Percentiles rank a stretch among this genome's conserved stretches.
These are phyloP conservation scores for Heterobasidion occidentale DNA, from an alignment of 1,284 basidiomycete genomes.

Conservation along the genomic window DNA sequence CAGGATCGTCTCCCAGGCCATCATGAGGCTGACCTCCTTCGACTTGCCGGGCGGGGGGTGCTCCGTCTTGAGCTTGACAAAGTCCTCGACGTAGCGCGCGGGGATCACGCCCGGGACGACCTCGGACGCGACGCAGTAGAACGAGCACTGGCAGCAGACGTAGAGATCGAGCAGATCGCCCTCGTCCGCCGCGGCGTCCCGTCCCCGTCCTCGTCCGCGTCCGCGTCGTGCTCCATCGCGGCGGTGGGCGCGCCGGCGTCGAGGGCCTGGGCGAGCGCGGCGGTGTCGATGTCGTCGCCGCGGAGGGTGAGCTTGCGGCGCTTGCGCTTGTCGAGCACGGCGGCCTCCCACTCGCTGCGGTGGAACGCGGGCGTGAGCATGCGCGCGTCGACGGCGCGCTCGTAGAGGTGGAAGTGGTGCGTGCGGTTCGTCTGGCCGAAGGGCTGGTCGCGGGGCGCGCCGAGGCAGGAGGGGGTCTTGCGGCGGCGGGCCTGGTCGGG, in stretches of 20 bases:
- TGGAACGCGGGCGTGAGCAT: slow-evolving; percentile 57
- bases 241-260: neutral
- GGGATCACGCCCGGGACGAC: slow-evolving; percentile 68
- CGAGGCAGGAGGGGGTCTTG: slow-evolving; percentile 41
- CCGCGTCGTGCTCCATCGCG: neutral
- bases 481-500: slow-evolving; percentile 44
- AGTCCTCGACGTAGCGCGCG: slow-evolving; percentile 36
- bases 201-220: too few species aligned
- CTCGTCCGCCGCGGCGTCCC: slow-evolving; percentile 16
- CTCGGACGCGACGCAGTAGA: slow-evolving; percentile 61
- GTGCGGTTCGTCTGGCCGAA: slow-evolving; percentile 51
- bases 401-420: slow-evolving; percentile 74
- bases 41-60: slow-evolving; percentile 32
- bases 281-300: slow-evolving; percentile 5
- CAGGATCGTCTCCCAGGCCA: slow-evolving; percentile 61
- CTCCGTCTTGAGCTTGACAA: slow-evolving; percentile 30
- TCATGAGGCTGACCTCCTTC: slow-evolving; percentile 40
- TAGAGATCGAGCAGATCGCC: slow-evolving; percentile 68
- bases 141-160: slow-evolving; percentile 73
- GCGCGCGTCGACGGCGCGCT: slow-evolving; percentile 54
- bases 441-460: slow-evolving; percentile 33
- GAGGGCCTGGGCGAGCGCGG: neutral
- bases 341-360: slow-evolving; percentile 48
- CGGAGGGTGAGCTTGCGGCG: slow-evolving; percentile 35
- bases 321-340: slow-evolving; percentile 38